These are phyloP conservation scores for Candida sonorensis DNA, from an alignment of 805 yeast species.

Conservation along the genomic window DNA sequence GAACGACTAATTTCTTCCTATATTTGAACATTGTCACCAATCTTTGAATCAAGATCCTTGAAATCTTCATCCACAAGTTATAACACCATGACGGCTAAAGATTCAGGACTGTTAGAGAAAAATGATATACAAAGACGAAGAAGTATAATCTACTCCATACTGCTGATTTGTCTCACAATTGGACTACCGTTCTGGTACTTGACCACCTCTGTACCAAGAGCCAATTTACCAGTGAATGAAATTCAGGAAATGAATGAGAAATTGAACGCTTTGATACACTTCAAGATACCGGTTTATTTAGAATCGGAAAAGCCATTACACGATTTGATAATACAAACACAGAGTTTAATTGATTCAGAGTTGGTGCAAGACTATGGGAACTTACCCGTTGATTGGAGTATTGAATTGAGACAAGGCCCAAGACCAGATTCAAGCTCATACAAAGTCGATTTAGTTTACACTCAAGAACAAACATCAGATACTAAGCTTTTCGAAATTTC, in stretches of 20 bases:
- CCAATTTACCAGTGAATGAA: constrained; percentile 45
- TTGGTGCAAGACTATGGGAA: constrained; percentile 10
- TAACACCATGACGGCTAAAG: too few species aligned
- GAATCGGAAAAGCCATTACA: constrained; percentile 27
- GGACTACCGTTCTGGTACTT: constrained; percentile 55
- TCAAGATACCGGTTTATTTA: constrained; percentile 38
- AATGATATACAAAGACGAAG: constrained; percentile 8
- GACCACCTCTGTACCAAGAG: constrained; percentile 60
- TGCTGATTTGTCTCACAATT: constrained; percentile 25
- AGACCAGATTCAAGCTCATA: too few species aligned
- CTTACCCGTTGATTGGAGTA: constrained; percentile 25
- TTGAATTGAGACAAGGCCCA: constrained; percentile 20
- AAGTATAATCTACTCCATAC: constrained; percentile 20
- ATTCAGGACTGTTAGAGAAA: too few species aligned
- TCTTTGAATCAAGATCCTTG: too few species aligned
- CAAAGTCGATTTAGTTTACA: too few species aligned
- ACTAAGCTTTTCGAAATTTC: constrained; percentile 27
- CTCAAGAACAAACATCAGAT: constrained; percentile 4
- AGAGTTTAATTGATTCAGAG: constrained; percentile 28
- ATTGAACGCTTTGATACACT: constrained; percentile 23
- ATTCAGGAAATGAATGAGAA: constrained; percentile 24
- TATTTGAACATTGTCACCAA: too few species aligned
- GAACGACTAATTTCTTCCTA: too few species aligned
- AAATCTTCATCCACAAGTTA: too few species aligned
- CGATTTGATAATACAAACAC: constrained; percentile 29